A percentile compares a stretch with the other conserved stretches of the same genome.
phyloP scores from a whole-genome alignment of 352 stramenopile species.

The Globisporangium spinosum region DNA sequence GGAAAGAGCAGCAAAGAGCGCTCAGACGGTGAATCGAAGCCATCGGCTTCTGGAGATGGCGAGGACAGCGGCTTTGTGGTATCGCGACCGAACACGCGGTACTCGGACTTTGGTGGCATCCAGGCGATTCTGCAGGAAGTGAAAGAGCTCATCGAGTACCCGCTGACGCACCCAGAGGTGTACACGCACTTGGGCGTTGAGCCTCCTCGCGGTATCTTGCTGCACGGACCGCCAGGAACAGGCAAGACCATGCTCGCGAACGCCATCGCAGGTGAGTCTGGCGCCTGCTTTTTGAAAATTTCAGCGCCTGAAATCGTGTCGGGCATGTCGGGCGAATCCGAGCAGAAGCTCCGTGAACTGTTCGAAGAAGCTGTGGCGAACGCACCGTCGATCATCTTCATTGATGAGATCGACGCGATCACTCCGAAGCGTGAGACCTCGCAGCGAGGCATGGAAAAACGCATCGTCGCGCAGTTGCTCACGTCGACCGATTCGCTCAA shows the following conservation, averaged over 20 bases:
- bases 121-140: constrained; percentile 86
- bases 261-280: constrained; percentile 91
- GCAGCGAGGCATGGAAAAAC: constrained; percentile 94
- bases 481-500: constrained; percentile 91
- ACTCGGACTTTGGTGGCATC: constrained; percentile 89
- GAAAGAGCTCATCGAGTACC: constrained; percentile 94
- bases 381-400: constrained; percentile 96
- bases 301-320: constrained; percentile 92
- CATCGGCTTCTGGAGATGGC: constrained; percentile 1
- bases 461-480: constrained; percentile 95
- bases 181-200: constrained; percentile 92
- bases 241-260: constrained; percentile 93
- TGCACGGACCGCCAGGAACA: constrained; percentile 92
- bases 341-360: constrained; percentile 86
- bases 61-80: constrained; percentile 63
- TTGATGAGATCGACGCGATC: constrained; percentile 97
- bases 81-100: constrained; percentile 68
- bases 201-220: constrained; percentile 87
- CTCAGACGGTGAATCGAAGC: constrained; percentile 4
- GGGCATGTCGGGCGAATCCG: constrained; percentile 91
- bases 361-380: constrained; percentile 95
- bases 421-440: constrained; percentile 92
- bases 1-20: constrained; percentile 18
- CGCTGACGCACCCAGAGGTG: constrained; percentile 91
- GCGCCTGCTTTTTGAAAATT: constrained; percentile 85